Conservation (phyloP, 2,329 filamentous ascomycete genomes). For the Trichoderma oligosporum region DNA sequence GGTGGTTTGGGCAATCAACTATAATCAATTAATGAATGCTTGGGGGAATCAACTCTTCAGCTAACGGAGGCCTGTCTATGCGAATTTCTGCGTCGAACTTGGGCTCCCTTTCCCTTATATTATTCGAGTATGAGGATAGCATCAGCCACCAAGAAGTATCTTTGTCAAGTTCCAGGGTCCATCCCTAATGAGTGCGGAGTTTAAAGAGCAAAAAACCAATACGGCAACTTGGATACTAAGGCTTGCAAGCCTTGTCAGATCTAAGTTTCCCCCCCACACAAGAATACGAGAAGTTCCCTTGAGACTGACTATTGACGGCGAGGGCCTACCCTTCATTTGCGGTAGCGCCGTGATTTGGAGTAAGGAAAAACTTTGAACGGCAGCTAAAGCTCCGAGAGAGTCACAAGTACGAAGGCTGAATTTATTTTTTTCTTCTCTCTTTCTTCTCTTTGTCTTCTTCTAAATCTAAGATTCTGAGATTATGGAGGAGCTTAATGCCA, state of each 20-base stretch:
- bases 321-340: neutral
- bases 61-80: too few relatives aligned
- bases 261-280: neutral
- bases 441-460: too few relatives aligned
- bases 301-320: constrained; percentile 6
- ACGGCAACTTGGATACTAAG: too few relatives aligned
- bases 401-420: neutral
- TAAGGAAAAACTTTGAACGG: neutral
- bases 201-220: neutral
- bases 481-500: too few relatives aligned
- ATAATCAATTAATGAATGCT: too few relatives aligned
- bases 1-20: too few relatives aligned
- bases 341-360: neutral
- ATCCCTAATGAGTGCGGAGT: constrained; percentile 7
- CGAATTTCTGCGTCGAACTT: too few relatives aligned
- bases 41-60: too few relatives aligned
- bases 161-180: constrained; percentile 13
- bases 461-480: too few relatives aligned
- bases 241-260: too few relatives aligned
- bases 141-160: neutral
- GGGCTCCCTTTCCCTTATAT: neutral
- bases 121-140: too few relatives aligned
- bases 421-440: too few relatives aligned
- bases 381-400: neutral
- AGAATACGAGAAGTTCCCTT: constrained; percentile 14